phyloP scores from a whole-genome alignment of 169 alveolate genomes.

The Cytauxzoon felis region DNA sequence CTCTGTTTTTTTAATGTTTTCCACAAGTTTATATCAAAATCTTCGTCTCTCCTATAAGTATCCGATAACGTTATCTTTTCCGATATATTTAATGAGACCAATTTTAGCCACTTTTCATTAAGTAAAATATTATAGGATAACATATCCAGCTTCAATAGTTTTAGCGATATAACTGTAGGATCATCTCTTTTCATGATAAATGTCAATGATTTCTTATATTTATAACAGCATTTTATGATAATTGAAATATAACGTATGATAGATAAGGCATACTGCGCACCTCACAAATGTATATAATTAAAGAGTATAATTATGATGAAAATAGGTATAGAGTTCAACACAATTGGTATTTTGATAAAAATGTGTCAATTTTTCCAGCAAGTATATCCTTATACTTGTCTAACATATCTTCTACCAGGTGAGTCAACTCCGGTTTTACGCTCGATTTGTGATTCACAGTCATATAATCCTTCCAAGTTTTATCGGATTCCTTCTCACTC shows the following conservation, averaged over 20 bases:
- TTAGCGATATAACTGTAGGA: too few species aligned
- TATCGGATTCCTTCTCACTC: constrained; percentile 70
- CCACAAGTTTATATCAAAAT: too few species aligned
- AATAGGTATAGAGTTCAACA: constrained; percentile 8
- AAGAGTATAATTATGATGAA: too few species aligned
- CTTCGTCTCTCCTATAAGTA: too few species aligned
- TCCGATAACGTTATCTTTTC: too few species aligned
- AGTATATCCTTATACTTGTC: constrained; percentile 41
- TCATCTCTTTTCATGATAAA: too few species aligned
- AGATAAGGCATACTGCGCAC: too few species aligned
- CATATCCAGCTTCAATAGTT: constrained; percentile 11
- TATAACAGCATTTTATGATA: too few species aligned
- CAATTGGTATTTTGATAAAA: constrained; percentile 25
- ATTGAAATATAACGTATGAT: too few species aligned
- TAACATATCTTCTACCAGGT: constrained; percentile 26
- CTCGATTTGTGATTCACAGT: constrained; percentile 22
- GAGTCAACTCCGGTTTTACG: constrained; percentile 37
- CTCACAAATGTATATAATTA: too few species aligned
- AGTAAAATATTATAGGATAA: neutral
- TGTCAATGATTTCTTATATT: too few species aligned
- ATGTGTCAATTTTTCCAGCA: constrained; percentile 26
- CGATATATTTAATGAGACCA: neutral
- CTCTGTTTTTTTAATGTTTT: too few species aligned
- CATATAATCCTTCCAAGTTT: constrained; percentile 69
- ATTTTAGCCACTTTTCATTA: neutral